phyloP scores from a whole-genome alignment of 352 stramenopile genomes.

The Pythium volutum region DNA sequence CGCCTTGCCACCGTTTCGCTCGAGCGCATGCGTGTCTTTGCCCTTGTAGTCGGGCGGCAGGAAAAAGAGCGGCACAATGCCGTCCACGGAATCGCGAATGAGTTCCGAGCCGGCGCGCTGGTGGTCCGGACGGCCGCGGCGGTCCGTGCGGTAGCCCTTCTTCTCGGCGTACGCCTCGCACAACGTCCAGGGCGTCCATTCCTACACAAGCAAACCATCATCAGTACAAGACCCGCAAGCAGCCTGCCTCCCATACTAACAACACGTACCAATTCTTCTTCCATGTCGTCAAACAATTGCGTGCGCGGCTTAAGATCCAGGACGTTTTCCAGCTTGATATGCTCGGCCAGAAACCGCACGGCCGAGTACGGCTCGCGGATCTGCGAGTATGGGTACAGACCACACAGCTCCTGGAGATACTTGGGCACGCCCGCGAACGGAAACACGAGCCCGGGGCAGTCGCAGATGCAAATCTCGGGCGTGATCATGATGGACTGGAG shows the following conservation, averaged over 20 bases:
- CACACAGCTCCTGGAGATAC: conserved; percentile 82
- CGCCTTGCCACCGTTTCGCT: conserved; percentile 29
- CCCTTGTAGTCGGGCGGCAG: conserved; percentile 70
- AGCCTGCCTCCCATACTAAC: too few species aligned
- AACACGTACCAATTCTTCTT: conserved; percentile 70
- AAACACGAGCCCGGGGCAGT: conserved; percentile 85
- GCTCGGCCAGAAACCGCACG: conserved; percentile 80
- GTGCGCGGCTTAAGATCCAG: conserved; percentile 70
- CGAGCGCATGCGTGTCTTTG: conserved; percentile 37
- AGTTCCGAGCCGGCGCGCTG: conserved; percentile 77
- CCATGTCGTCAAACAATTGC: conserved; percentile 71
- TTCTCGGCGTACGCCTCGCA: conserved; percentile 85
- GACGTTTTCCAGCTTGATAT: conserved; percentile 65
- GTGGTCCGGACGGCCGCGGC: conserved; percentile 72
- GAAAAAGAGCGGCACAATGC: conserved; percentile 80
- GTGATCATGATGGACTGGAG: conserved; percentile 86
- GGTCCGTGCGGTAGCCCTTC: conserved; percentile 76
- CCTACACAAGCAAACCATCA: conserved; percentile 25
- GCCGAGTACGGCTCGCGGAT: conserved; percentile 88
- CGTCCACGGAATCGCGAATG: conserved; percentile 79
- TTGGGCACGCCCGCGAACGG: conserved; percentile 78
- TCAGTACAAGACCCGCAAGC: not conserved
- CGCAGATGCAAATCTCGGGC: conserved; percentile 80
- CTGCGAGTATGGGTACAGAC: conserved; percentile 82
- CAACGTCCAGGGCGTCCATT: conserved; percentile 82